Conservation (phyloP, 2,329 filamentous ascomycete genomes). For the Rhexocercosporidium sp. region DNA sequence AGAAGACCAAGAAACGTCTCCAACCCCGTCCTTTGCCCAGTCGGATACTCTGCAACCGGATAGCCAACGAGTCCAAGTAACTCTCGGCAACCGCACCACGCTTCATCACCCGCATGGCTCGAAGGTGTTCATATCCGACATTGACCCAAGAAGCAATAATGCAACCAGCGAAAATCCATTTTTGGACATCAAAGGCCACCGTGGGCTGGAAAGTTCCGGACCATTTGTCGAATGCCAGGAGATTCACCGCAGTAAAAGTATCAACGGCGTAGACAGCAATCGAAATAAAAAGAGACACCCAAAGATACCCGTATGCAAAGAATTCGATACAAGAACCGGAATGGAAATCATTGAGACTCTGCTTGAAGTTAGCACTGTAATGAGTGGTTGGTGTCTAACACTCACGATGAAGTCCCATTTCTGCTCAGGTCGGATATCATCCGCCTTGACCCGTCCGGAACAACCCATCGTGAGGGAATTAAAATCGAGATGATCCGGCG, state of each 20-base stretch:
- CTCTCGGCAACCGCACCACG: conserved; percentile 88
- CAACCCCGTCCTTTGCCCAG: conserved; percentile 77
- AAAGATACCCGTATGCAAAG: conserved; percentile 85
- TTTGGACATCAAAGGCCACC: conserved; percentile 78
- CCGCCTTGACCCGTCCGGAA: conserved; percentile 65
- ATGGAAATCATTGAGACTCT: conserved; percentile 79
- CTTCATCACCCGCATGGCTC: conserved; percentile 80
- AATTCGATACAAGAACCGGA: conserved; percentile 76
- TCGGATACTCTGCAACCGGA: conserved; percentile 83
- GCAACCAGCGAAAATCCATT: conserved; percentile 94
- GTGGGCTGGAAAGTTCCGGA: conserved; percentile 80
- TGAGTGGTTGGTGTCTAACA: conserved; percentile 24
- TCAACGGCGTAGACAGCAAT: conserved; percentile 87
- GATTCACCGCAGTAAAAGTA: conserved; percentile 89
- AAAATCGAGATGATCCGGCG: conserved; percentile 27
- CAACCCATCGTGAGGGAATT: conserved; percentile 63
- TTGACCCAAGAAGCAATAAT: conserved; percentile 91
- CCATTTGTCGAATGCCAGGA: conserved; percentile 89
- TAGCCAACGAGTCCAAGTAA: conserved; percentile 87
- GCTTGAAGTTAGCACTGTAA: conserved; percentile 22
- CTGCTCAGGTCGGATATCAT: conserved; percentile 77
- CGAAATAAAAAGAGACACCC: conserved; percentile 78
- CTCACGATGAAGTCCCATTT: conserved; percentile 93
- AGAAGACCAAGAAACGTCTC: conserved; percentile 79
- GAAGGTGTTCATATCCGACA: conserved; percentile 77